phyloP scores from a whole-genome alignment of 2,329 filamentous ascomycete genomes.

The Sordariomycetes sp. region DNA sequence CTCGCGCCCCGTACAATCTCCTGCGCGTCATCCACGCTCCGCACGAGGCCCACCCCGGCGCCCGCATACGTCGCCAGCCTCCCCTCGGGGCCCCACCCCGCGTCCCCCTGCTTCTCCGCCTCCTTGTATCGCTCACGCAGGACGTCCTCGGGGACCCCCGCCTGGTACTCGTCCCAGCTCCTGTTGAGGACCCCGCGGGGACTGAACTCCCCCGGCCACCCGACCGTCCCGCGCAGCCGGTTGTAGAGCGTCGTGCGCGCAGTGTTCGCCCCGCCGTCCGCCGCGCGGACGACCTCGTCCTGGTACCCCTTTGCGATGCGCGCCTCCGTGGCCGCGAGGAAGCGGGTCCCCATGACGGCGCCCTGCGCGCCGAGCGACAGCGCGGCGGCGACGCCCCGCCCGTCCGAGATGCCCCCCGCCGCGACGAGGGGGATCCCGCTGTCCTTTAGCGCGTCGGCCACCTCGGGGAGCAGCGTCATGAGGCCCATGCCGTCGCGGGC shows the following conservation, averaged over 20 bases:
- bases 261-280: constrained; percentile 23
- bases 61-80: constrained; percentile 36
- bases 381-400: constrained; percentile 36
- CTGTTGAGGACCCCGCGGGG: constrained; percentile 24
- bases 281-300: constrained; percentile 24
- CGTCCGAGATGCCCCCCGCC: constrained; percentile 40
- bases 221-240: constrained; percentile 25
- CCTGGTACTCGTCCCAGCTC: constrained; percentile 20
- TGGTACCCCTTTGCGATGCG: constrained; percentile 25
- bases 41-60: constrained; percentile 28
- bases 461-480: constrained; percentile 34
- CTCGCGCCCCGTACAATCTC: constrained; percentile 21
- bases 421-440: constrained; percentile 28
- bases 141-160: constrained; percentile 26
- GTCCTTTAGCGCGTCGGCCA: constrained; percentile 19
- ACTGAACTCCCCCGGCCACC: constrained; percentile 26
- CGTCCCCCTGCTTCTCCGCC: constrained; percentile 22
- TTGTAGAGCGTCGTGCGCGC: constrained; percentile 29
- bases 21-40: constrained; percentile 21
- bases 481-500: constrained; percentile 27
- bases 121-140: constrained; percentile 27
- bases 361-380: constrained; percentile 37
- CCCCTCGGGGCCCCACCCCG: constrained; percentile 31
- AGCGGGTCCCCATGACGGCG: constrained; percentile 48
- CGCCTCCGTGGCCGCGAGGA: constrained; percentile 34